Percentiles rank a stretch among this genome's conserved stretches.
These are phyloP conservation scores for Trichoderma gracile DNA, from an alignment of 2,329 filamentous ascomycete species.

Conservation along the genomic window DNA sequence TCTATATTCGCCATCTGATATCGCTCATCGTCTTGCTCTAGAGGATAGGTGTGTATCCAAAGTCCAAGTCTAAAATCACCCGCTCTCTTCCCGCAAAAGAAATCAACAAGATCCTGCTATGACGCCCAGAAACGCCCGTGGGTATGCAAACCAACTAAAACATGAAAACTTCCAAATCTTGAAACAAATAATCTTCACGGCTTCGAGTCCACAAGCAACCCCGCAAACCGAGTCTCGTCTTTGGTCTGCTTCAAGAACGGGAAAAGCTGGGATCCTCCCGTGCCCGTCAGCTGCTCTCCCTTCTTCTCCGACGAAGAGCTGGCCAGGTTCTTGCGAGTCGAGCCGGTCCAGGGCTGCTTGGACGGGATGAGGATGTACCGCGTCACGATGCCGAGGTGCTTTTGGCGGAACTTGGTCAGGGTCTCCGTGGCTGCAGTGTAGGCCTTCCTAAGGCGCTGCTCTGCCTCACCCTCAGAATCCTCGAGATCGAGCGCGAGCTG, in stretches of 20 bases:
- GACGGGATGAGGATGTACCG: conserved; percentile 87
- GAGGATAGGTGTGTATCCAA: too few species aligned
- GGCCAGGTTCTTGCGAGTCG: conserved; percentile 44
- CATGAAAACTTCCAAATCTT: background rate
- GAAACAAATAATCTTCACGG: background rate
- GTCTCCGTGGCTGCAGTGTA: conserved; percentile 76
- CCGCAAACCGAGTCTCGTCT: conserved; percentile 68
- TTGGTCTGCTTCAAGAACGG: conserved; percentile 87
- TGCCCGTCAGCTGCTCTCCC: conserved; percentile 66
- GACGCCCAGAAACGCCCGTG: background rate
- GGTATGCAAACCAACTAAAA: background rate
- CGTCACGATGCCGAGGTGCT: conserved; percentile 86
- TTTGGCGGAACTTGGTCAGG: conserved; percentile 74
- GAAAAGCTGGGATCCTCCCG: conserved; percentile 82
- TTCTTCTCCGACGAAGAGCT: conserved; percentile 44
- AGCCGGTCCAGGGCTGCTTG: conserved; percentile 41
- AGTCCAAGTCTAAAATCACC: background rate
- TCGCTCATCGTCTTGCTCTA: background rate
- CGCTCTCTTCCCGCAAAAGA: background rate
- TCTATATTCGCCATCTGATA: background rate
- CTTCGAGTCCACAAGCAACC: conserved; percentile 32
- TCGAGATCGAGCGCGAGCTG: conserved; percentile 59
- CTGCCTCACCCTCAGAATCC: conserved; percentile 57
- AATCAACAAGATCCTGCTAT: background rate
- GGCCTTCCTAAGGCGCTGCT: conserved; percentile 40